Conservation (phyloP, 148 eudicot genomes). For the Spergularia marina region DNA sequence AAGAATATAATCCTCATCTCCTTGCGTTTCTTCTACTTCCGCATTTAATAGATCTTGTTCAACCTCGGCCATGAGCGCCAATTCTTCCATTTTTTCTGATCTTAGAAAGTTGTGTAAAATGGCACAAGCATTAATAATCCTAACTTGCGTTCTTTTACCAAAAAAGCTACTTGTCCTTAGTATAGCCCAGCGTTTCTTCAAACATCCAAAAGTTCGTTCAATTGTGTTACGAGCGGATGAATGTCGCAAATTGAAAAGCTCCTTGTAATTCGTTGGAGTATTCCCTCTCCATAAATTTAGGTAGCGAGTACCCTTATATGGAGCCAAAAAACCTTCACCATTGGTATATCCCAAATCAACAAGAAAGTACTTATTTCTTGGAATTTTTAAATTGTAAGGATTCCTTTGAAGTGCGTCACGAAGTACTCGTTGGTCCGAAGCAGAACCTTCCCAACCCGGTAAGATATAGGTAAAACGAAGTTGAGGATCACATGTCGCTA, state of each 20-base stretch:
- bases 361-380: not conserved
- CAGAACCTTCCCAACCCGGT: not conserved
- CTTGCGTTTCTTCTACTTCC: too few species aligned
- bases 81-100: too few species aligned
- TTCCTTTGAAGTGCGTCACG: not conserved
- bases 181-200: too few species aligned
- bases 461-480: not conserved
- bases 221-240: too few species aligned
- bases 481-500: not conserved
- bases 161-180: too few species aligned
- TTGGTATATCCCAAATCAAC: conserved; percentile 12
- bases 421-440: conserved; percentile 4
- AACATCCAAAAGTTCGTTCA: too few species aligned
- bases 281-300: conserved; percentile 15
- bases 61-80: too few species aligned
- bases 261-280: conserved; percentile 9
- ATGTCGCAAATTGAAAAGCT: conserved; percentile 7
- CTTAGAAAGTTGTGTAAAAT: too few species aligned
- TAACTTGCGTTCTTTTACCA: too few species aligned
- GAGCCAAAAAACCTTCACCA: conserved; percentile 12
- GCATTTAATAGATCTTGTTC: too few species aligned
- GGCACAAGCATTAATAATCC: too few species aligned
- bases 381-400: not conserved
- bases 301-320: conserved; percentile 1
- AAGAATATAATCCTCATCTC: too few species aligned